These are phyloP conservation scores for Ophiorrhiza pumila DNA, from an alignment of 257 asterid species.

Conservation along the genomic window DNA sequence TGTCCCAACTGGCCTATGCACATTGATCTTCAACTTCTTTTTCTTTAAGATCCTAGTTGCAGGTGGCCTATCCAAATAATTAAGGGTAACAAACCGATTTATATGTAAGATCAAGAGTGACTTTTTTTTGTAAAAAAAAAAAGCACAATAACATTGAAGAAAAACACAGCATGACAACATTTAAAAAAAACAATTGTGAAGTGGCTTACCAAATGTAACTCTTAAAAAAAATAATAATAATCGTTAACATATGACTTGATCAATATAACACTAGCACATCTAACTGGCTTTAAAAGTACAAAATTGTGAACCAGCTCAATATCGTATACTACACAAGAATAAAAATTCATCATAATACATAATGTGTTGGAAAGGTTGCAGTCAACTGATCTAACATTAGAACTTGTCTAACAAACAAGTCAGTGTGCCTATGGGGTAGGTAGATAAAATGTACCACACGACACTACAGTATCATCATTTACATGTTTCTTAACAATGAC, in stretches of 20 bases:
- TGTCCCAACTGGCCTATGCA: slow-evolving; percentile 82
- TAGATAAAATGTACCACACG: background rate
- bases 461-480: background rate
- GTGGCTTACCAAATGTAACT: background rate
- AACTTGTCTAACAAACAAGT: background rate
- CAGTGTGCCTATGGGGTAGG: background rate
- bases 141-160: slow-evolving; percentile 12
- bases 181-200: background rate
- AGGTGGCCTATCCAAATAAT: slow-evolving; percentile 37
- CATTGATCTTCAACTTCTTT: slow-evolving; percentile 89
- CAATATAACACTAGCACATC: background rate
- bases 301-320: background rate
- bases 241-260: background rate
- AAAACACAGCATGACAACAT: background rate
- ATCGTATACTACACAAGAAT: background rate
- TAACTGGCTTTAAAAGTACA: background rate
- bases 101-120: too few species aligned
- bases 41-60: slow-evolving; percentile 68
- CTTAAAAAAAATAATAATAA: background rate
- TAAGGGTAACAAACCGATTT: background rate
- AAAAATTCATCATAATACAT: background rate
- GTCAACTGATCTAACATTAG: background rate
- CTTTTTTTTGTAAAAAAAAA: too few species aligned
- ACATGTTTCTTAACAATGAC: background rate
- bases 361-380: background rate